A percentile compares a stretch with the other conserved stretches of the same genome.
Evolutionary conservation across 192 early-diverging fungal species (phyloP).

Genomic region (Cladochytrium replicatum): DNA sequence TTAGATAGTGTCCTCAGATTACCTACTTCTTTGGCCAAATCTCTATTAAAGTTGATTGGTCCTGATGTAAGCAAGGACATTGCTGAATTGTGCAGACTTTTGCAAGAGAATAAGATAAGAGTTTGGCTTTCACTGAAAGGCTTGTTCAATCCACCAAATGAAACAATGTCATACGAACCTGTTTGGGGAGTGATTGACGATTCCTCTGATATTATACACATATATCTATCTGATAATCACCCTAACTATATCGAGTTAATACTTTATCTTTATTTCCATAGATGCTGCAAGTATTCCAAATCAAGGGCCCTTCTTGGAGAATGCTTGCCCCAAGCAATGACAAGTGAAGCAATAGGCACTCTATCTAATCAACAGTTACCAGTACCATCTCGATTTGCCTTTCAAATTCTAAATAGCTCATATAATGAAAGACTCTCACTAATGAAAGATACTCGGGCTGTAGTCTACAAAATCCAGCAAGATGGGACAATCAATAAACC

Average conservation of each 20-base stretch:
- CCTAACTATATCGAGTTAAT: conserved; percentile 16
- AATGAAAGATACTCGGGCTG: conserved; percentile 10
- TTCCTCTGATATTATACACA: conserved; percentile 4
- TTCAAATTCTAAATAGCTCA: no score
- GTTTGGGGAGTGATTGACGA: conserved; percentile 18
- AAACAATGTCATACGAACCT: conserved; percentile 1
- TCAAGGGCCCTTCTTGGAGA: conserved; percentile 14
- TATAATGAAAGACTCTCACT: conserved; percentile 12
- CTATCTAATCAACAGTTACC: conserved; percentile 9
- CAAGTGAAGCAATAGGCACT: background rate
- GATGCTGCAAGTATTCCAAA: conserved; percentile 6
- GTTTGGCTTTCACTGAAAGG: conserved; percentile 19
- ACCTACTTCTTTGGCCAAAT: conserved; percentile 6
- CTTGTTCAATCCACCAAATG: conserved; percentile 6
- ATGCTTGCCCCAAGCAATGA: conserved; percentile 10
- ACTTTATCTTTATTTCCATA: conserved; percentile 16
- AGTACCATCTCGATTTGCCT: conserved; percentile 12
- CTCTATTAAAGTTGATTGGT: conserved; percentile 1
- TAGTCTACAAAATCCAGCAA: conserved; percentile 17
- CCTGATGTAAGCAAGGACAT: background rate
- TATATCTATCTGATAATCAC: conserved; percentile 19
- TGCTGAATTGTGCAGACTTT: background rate
- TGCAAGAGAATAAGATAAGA: conserved; percentile 7
- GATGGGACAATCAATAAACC: conserved; percentile 12
- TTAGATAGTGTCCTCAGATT: conserved; percentile 3